Conservation (phyloP, 495 filamentous ascomycete species). For the Penicillium atrosanguineum region DNA sequence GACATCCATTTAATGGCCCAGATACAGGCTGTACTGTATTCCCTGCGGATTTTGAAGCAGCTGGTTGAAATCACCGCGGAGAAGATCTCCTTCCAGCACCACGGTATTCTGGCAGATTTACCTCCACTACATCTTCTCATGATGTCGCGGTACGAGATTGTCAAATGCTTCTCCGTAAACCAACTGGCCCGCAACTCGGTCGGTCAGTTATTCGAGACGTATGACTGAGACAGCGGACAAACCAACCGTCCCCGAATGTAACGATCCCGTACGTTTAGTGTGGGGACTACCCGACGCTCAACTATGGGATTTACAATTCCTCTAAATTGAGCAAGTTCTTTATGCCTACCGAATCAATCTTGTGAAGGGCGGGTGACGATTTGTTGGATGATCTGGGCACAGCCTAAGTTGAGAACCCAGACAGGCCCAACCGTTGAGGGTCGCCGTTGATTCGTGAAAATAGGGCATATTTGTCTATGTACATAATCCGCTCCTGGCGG, state of each 20-base stretch:
- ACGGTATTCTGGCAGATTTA: slow-evolving; percentile 18
- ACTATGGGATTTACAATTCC: neutral
- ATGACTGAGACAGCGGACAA: slow-evolving; percentile 2
- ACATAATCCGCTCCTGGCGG: neutral
- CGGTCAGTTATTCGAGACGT: slow-evolving; percentile 16
- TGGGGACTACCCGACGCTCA: neutral
- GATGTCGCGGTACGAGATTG: slow-evolving; percentile 22
- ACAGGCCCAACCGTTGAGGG: neutral
- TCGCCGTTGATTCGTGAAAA: neutral
- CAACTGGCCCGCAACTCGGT: slow-evolving; percentile 8
- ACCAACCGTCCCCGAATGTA: neutral
- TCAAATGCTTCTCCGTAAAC: slow-evolving; percentile 8
- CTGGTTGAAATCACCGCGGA: slow-evolving; percentile 32
- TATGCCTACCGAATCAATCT: neutral
- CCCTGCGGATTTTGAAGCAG: slow-evolving; percentile 62
- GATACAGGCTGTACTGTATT: slow-evolving; percentile 61
- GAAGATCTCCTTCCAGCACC: slow-evolving; percentile 5
- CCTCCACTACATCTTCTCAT: slow-evolving; percentile 37
- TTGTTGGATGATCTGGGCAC: neutral
- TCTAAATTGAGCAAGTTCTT: neutral
- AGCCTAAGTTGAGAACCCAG: neutral
- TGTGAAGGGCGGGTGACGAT: neutral
- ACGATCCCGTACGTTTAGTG: neutral
- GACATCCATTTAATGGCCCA: slow-evolving; percentile 64
- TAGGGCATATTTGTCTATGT: neutral